Evolutionary conservation across 2,329 filamentous ascomycete genomes (phyloP).

Genomic region (Blumeriella jaapii): DNA sequence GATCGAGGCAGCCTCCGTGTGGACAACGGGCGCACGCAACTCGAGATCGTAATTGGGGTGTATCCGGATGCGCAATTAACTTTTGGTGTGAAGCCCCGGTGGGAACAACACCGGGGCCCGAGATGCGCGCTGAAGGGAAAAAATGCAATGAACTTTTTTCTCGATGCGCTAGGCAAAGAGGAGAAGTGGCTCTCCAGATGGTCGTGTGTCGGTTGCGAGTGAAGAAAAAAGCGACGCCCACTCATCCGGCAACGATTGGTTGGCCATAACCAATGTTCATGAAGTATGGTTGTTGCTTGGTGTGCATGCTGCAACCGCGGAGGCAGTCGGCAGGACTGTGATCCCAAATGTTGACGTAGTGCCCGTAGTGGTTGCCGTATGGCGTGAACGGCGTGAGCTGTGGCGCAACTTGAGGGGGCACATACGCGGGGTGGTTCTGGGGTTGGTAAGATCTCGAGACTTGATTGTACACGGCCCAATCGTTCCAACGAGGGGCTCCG

Average conservation of each 20-base stretch:
- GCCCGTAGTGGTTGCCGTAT: slow-evolving; percentile 30
- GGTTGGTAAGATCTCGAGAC: slow-evolving; percentile 31
- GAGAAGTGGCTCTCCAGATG: no score
- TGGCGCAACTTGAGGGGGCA: slow-evolving; percentile 34
- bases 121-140: slow-evolving; percentile 22
- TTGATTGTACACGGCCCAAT: slow-evolving; percentile 39
- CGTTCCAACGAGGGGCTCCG: slow-evolving; percentile 38
- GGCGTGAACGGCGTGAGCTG: slow-evolving; percentile 36
- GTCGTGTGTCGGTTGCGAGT: slow-evolving; percentile 10
- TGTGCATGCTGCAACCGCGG: slow-evolving; percentile 35
- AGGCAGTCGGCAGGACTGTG: slow-evolving; percentile 35
- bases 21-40: slow-evolving; percentile 25
- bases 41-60: slow-evolving; percentile 27
- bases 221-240: slow-evolving; percentile 1
- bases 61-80: slow-evolving; percentile 19
- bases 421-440: slow-evolving; percentile 26
- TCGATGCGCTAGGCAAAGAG: slow-evolving; percentile 20
- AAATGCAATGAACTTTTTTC: slow-evolving; percentile 26
- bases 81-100: slow-evolving; percentile 14
- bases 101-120: slow-evolving; percentile 21
- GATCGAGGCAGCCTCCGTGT: slow-evolving; percentile 27
- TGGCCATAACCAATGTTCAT: slow-evolving; percentile 31
- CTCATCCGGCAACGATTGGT: slow-evolving; percentile 30
- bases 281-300: slow-evolving; percentile 36
- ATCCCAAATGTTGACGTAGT: slow-evolving; percentile 31